Evolutionary conservation across 768 basidiomycete species (phyloP).

Genomic region (Candolleomyces efflorescens): DNA sequence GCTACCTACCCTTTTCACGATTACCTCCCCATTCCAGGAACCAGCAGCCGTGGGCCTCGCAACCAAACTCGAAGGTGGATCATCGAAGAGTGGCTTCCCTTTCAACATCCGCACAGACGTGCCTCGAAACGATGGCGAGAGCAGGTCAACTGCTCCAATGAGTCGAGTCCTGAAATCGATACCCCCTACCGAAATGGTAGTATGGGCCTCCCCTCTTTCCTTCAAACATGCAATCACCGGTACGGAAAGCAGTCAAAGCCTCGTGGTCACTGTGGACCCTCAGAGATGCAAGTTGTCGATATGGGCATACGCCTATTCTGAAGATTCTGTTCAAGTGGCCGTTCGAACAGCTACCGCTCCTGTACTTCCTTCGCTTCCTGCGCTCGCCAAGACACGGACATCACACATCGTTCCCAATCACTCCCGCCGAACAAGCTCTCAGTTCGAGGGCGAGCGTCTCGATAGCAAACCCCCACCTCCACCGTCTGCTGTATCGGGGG

Average conservation of each 20-base stretch:
- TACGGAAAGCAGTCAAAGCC: background rate
- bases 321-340: slow-evolving; percentile 40
- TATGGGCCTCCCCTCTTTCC: slow-evolving; percentile 48
- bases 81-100: slow-evolving; percentile 26
- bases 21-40: slow-evolving; percentile 75
- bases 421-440: slow-evolving; percentile 3
- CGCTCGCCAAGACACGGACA: background rate
- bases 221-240: slow-evolving; percentile 37
- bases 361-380: background rate
- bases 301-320: slow-evolving; percentile 71
- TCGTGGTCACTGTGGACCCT: slow-evolving; percentile 52
- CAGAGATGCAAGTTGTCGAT: slow-evolving; percentile 52
- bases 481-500: background rate
- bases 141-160: background rate
- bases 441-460: slow-evolving; percentile 6
- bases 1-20: slow-evolving; percentile 77
- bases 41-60: slow-evolving; percentile 68
- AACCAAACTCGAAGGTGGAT: slow-evolving; percentile 50
- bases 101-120: slow-evolving; percentile 42
- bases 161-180: slow-evolving; percentile 49
- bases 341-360: background rate
- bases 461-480: slow-evolving; percentile 7
- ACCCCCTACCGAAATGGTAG: slow-evolving; percentile 59
- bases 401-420: background rate
- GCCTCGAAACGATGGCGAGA: slow-evolving; percentile 31